phyloP scores from a whole-genome alignment of 192 early-diverging fungal species.

The Chytriomyces sp. region DNA sequence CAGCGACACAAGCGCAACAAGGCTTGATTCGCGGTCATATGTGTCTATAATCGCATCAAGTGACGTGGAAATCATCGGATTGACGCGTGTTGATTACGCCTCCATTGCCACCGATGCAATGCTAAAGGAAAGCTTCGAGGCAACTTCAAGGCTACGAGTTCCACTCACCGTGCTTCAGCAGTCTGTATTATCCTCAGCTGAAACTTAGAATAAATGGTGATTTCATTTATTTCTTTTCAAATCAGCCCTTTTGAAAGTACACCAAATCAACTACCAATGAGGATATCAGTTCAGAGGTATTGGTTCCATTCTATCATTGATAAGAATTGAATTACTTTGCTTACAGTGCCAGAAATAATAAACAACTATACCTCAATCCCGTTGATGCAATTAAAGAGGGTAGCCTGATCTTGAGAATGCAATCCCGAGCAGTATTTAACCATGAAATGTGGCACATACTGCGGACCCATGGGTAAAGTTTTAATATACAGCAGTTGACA shows the following conservation, averaged over 20 bases:
- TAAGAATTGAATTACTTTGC: neutral
- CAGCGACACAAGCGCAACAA: constrained; percentile 1
- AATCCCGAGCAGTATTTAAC: constrained; percentile 6
- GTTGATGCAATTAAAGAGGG: neutral
- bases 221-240: too few relatives aligned
- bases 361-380: constrained; percentile 4
- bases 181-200: constrained; percentile 6
- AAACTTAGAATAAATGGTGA: neutral
- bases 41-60: constrained; percentile 17
- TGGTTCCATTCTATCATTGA: neutral
- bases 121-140: neutral
- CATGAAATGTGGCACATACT: constrained; percentile 25
- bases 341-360: neutral
- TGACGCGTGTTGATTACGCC: constrained; percentile 18
- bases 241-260: neutral
- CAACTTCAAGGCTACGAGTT: neutral
- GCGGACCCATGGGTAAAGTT: too few relatives aligned
- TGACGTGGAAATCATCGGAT: constrained; percentile 16
- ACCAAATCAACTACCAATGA: neutral
- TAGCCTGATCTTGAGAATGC: constrained; percentile 6
- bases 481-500: too few relatives aligned
- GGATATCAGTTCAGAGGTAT: neutral
- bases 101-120: constrained; percentile 7
- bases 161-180: constrained; percentile 8
- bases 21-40: constrained; percentile 20